These are phyloP conservation scores for Eutrema salsugineum DNA, from an alignment of 441 rosid genomes.

Conservation along the genomic window DNA sequence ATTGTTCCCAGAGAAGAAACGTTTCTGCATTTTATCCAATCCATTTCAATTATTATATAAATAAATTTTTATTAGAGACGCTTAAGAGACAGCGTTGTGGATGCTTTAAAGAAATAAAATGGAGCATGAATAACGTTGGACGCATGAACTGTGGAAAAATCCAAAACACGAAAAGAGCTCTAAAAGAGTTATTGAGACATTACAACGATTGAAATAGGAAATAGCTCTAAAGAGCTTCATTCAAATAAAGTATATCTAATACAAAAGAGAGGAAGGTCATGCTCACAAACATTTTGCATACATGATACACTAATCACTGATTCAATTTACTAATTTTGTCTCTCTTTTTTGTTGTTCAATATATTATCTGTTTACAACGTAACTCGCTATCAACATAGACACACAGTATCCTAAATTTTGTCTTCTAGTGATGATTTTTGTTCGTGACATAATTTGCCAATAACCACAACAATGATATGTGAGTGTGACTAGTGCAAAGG, in stretches of 20 bases:
- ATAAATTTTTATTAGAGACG: no score
- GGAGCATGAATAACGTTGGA: not conserved
- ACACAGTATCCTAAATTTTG: not conserved
- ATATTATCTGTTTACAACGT: not conserved
- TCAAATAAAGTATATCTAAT: no score
- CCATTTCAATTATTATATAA: no score
- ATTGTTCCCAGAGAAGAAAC: no score
- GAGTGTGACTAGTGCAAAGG: not conserved
- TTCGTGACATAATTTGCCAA: not conserved
- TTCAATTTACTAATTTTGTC: not conserved
- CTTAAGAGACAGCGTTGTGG: no score
- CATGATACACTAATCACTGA: conserved; percentile 1
- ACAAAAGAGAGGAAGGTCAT: not conserved
- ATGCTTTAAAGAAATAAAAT: no score
- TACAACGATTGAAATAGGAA: no score
- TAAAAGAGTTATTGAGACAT: no score
- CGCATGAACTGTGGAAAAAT: not conserved
- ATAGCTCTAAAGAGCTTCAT: no score
- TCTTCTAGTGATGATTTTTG: not conserved
- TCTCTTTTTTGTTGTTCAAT: not conserved
- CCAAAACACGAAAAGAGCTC: no score
- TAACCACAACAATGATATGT: not conserved
- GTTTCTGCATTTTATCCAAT: no score
- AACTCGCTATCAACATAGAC: not conserved
- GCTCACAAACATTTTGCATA: not conserved